Evolutionary conservation across 1,284 basidiomycete genomes (phyloP).

Genomic region (Thecaphora frezii): DNA sequence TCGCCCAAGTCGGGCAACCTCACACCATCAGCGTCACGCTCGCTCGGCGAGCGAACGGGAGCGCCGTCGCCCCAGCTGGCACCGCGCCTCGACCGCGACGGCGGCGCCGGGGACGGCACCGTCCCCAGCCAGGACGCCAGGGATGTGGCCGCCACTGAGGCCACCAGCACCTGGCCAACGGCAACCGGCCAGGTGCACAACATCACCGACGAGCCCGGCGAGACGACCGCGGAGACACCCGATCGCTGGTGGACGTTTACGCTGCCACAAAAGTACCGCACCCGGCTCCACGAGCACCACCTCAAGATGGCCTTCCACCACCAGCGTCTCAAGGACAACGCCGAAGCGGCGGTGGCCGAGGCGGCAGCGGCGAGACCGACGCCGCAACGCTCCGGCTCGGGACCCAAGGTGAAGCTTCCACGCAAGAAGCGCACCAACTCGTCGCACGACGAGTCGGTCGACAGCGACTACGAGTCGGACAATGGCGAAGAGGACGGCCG

Average conservation of each 20-base stretch:
- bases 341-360: background rate
- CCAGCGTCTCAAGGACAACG: slow-evolving; percentile 1
- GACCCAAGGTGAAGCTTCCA: background rate
- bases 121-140: background rate
- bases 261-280: slow-evolving; percentile 42
- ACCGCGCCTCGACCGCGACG: background rate
- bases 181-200: background rate
- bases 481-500: slow-evolving; percentile 10
- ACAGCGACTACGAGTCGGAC: slow-evolving; percentile 31
- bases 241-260: slow-evolving; percentile 51
- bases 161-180: slow-evolving; percentile 6
- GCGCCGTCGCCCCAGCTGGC: slow-evolving; percentile 3
- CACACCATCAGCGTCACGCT: background rate
- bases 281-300: slow-evolving; percentile 40
- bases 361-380: background rate
- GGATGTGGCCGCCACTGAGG: slow-evolving; percentile 8
- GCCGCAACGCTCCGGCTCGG: slow-evolving; percentile 1
- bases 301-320: slow-evolving; percentile 36
- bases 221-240: slow-evolving; percentile 8
- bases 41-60: background rate
- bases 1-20: slow-evolving; percentile 4
- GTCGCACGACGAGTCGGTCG: slow-evolving; percentile 1
- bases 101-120: background rate
- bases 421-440: background rate
- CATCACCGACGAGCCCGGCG: slow-evolving; percentile 2